Evolutionary conservation across 306 rosid genomes (phyloP).

Genomic region (Vigna radiata): DNA sequence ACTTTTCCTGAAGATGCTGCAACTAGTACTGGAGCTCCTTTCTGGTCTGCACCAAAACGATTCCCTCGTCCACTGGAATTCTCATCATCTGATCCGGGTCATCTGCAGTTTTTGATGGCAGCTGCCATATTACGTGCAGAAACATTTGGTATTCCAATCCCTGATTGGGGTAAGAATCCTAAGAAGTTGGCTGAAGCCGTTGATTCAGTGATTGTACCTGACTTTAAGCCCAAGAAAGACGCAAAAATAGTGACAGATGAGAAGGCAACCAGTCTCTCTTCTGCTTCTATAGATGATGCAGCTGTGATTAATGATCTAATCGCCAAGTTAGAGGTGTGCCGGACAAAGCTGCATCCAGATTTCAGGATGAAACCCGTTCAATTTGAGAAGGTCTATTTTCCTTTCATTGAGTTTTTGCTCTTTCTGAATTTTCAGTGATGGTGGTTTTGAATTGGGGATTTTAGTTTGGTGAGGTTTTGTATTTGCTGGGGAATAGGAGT

Average conservation of each 20-base stretch:
- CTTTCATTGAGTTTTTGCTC: not conserved
- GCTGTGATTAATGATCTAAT: slow-evolving; percentile 79
- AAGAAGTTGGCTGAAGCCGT: slow-evolving; percentile 75
- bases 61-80: slow-evolving; percentile 89
- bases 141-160: slow-evolving; percentile 87
- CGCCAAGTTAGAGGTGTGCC: slow-evolving; percentile 65
- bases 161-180: slow-evolving; percentile 83
- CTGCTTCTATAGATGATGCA: slow-evolving; percentile 86
- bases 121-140: slow-evolving; percentile 87
- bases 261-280: slow-evolving; percentile 76
- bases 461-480: slow-evolving; percentile 20
- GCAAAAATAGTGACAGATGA: slow-evolving; percentile 92
- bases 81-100: slow-evolving; percentile 73
- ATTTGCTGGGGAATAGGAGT: slow-evolving; percentile 10
- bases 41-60: slow-evolving; percentile 99
- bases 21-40: slow-evolving; percentile 92
- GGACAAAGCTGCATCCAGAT: slow-evolving; percentile 60
- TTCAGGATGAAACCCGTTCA: slow-evolving; percentile 97
- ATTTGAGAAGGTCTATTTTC: slow-evolving; percentile 78
- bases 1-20: slow-evolving; percentile 97
- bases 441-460: slow-evolving; percentile 3
- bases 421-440: slow-evolving; percentile 9
- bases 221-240: slow-evolving; percentile 85
- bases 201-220: slow-evolving; percentile 77
- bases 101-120: slow-evolving; percentile 82